These are phyloP conservation scores for Passalora sequoiae DNA, from an alignment of 2,329 filamentous ascomycete species.

Conservation along the genomic window DNA sequence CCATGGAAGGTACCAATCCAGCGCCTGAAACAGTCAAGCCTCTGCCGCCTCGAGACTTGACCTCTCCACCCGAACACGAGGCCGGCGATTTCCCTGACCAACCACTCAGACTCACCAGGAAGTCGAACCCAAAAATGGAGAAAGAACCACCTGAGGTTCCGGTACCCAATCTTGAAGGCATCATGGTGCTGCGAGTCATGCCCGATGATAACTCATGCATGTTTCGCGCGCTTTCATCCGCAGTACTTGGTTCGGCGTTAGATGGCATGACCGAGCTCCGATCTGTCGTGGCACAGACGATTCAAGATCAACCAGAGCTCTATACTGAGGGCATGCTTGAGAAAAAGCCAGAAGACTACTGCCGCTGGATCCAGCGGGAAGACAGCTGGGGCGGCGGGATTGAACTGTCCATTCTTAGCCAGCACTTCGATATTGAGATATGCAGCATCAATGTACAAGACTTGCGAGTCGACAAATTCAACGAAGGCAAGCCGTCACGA, in stretches of 20 bases:
- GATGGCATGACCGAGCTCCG: conserved; percentile 68
- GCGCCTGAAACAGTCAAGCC: conserved; percentile 21
- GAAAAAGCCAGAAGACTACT: conserved; percentile 65
- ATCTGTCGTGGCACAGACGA: conserved; percentile 70
- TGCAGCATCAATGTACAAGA: conserved; percentile 75
- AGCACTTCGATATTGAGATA: conserved; percentile 81
- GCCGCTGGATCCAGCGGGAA: conserved; percentile 70
- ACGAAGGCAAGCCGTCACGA: conserved; percentile 63
- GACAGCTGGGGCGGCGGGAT: conserved; percentile 90
- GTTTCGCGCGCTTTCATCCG: conserved; percentile 81
- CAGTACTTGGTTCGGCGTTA: conserved; percentile 60
- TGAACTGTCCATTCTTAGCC: conserved; percentile 77
- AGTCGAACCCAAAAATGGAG: conserved; percentile 43
- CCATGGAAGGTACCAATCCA: conserved; percentile 25
- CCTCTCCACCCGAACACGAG: conserved; percentile 25
- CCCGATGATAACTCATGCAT: conserved; percentile 94
- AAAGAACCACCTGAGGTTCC: conserved; percentile 59
- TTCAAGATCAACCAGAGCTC: conserved; percentile 64
- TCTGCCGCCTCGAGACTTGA: conserved; percentile 23
- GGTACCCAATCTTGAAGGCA: conserved; percentile 52
- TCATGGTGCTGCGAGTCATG: conserved; percentile 79
- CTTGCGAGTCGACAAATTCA: conserved; percentile 66
- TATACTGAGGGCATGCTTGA: conserved; percentile 77
- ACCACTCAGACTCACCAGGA: conserved; percentile 37
- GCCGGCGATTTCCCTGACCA: conserved; percentile 26